Percentiles rank a stretch among this genome's conserved stretches.
Conservation (phyloP, 1,284 basidiomycete species). For the Irpex rosettiformis region DNA sequence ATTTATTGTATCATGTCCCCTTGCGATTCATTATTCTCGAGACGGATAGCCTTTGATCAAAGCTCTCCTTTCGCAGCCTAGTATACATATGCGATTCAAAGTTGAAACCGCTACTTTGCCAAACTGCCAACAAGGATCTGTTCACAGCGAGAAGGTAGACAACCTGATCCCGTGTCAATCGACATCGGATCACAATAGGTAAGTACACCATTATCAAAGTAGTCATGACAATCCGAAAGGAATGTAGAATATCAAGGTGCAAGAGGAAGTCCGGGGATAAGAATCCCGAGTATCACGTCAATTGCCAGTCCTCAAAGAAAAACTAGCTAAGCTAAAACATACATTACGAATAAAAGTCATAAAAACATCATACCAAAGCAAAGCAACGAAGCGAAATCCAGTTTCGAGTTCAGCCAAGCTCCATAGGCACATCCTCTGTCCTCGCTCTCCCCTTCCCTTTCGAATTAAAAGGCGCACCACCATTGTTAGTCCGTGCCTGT, state of each 20-base stretch:
- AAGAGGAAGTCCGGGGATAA: no score
- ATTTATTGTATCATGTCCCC: not conserved
- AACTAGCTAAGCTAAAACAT: not conserved
- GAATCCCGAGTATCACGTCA: not conserved
- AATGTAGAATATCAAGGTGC: no score
- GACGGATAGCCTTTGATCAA: no score
- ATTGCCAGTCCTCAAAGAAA: not conserved
- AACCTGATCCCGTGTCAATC: not conserved
- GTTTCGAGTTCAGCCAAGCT: constrained; percentile 13
- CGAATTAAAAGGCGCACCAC: constrained; percentile 29
- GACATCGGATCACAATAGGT: not conserved
- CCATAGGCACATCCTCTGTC: constrained; percentile 27
- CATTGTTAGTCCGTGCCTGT: constrained; percentile 31
- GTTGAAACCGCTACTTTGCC: no score
- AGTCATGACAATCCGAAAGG: not conserved
- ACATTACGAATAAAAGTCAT: not conserved
- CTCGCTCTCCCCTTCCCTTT: constrained; percentile 42
- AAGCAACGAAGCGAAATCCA: not conserved
- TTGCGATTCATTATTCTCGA: not conserved
- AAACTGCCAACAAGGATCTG: no score
- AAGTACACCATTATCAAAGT: not conserved
- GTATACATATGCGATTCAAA: no score
- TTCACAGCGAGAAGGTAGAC: not conserved
- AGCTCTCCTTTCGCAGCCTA: no score
- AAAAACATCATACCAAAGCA: not conserved